These are phyloP conservation scores for Mycena alexandri DNA, from an alignment of 768 basidiomycete genomes.

Conservation along the genomic window DNA sequence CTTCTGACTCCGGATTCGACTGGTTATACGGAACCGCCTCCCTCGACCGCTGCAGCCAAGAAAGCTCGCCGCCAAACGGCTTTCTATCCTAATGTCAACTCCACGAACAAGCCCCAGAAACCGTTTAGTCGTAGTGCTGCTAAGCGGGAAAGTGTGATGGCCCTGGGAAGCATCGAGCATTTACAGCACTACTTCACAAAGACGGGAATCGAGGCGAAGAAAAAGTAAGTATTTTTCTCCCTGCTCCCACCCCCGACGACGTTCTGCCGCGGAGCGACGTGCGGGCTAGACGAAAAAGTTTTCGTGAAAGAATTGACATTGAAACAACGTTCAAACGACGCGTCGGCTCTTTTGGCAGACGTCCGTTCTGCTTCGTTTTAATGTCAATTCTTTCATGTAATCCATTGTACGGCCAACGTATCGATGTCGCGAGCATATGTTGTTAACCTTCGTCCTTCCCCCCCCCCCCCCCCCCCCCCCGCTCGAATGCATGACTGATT, in stretches of 20 bases:
- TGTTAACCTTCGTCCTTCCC: slow-evolving; percentile 12
- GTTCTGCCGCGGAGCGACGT: no score
- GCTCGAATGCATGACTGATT: slow-evolving; percentile 35
- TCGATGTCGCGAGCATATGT: slow-evolving; percentile 25
- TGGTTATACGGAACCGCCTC: slow-evolving; percentile 46
- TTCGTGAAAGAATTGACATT: slow-evolving; percentile 35
- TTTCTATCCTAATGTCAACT: slow-evolving; percentile 81
- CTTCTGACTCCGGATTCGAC: slow-evolving; percentile 75
- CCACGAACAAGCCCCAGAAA: slow-evolving; percentile 79
- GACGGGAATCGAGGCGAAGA: slow-evolving; percentile 80
- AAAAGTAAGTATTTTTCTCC: slow-evolving; percentile 65
- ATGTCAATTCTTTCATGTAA: slow-evolving; percentile 39
- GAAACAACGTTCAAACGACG: slow-evolving; percentile 31
- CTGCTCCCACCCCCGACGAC: not conserved
- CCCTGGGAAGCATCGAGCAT: slow-evolving; percentile 95
- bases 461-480: slow-evolving; percentile 14
- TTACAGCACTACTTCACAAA: slow-evolving; percentile 96
- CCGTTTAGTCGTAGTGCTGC: slow-evolving; percentile 93
- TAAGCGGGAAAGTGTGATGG: slow-evolving; percentile 94
- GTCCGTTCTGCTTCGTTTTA: slow-evolving; percentile 30
- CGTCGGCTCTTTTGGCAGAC: slow-evolving; percentile 12
- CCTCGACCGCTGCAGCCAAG: slow-evolving; percentile 48
- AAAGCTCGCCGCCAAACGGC: slow-evolving; percentile 78
- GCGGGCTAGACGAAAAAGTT: slow-evolving; percentile 10
- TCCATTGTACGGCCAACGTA: slow-evolving; percentile 14